Conservation (phyloP, 345 rosid species). For the Salix udensis region DNA sequence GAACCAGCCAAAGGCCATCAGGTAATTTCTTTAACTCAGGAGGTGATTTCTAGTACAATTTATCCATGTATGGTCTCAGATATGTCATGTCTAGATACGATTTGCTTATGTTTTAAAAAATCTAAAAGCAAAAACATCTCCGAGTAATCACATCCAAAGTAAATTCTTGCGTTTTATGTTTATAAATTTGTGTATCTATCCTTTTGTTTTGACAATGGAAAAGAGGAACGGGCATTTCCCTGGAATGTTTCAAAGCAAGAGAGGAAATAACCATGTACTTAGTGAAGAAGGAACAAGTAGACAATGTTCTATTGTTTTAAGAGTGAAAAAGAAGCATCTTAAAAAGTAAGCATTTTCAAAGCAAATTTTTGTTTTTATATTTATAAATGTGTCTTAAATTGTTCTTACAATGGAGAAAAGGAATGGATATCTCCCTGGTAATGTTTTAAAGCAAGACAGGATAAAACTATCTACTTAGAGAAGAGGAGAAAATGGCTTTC, state of each 20-base stretch:
- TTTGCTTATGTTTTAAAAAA: not conserved
- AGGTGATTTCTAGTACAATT: not conserved
- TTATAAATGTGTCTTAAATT: not conserved
- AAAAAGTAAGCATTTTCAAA: not conserved
- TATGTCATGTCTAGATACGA: not conserved
- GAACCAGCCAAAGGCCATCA: conserved; percentile 81
- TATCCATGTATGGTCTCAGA: not conserved
- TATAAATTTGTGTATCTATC: not conserved
- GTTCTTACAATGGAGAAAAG: not conserved
- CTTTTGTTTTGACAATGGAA: not conserved
- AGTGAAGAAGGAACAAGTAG: not conserved
- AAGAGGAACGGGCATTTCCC: not conserved
- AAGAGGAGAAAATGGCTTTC: not conserved
- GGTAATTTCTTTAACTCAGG: conserved; percentile 35
- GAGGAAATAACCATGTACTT: not conserved
- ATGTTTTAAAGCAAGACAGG: not conserved
- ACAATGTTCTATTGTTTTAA: too few species aligned
- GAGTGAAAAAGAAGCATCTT: not conserved
- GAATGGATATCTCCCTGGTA: not conserved
- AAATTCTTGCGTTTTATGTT: not conserved
- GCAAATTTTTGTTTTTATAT: not conserved
- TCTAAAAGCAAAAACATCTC: not conserved
- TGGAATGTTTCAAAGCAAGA: not conserved
- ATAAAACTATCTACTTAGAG: not conserved
- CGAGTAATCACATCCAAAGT: not conserved